phyloP scores from a whole-genome alignment of 225 moss, liverwort and hornwort genomes.

The Pleurozium schreberi region DNA sequence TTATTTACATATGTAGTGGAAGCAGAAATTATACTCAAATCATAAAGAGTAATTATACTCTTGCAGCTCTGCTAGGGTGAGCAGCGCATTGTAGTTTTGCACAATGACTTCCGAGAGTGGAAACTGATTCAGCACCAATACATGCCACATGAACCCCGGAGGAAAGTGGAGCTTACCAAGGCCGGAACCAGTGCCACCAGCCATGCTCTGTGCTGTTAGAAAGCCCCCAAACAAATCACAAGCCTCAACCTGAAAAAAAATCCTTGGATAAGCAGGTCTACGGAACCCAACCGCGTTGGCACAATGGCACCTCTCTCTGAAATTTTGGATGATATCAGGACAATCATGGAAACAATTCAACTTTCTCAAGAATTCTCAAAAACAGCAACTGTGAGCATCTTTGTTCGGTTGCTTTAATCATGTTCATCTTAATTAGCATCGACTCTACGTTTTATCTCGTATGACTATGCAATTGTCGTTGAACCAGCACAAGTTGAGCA shows the following conservation, averaged over 20 bases:
- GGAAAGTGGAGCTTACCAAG: slow-evolving; percentile 37
- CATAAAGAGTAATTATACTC: too few species aligned
- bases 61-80: too few species aligned
- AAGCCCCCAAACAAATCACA: slow-evolving; percentile 88
- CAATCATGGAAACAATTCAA: background rate
- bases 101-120: background rate
- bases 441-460: too few species aligned
- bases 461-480: too few species aligned
- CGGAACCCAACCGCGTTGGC: background rate
- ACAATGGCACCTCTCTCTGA: background rate
- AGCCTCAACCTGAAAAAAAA: slow-evolving; percentile 58
- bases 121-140: background rate
- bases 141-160: background rate
- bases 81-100: too few species aligned
- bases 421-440: too few species aligned
- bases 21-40: too few species aligned
- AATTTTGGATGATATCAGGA: background rate
- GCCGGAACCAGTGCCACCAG: slow-evolving; percentile 90
- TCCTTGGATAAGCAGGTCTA: background rate
- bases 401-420: too few species aligned
- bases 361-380: background rate
- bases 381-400: background rate
- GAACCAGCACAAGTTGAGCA: too few species aligned
- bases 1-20: too few species aligned
- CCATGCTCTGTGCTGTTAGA: slow-evolving; percentile 82